Conservation (phyloP, 73 alveolate genomes). For the Paraurostyla sp. region DNA sequence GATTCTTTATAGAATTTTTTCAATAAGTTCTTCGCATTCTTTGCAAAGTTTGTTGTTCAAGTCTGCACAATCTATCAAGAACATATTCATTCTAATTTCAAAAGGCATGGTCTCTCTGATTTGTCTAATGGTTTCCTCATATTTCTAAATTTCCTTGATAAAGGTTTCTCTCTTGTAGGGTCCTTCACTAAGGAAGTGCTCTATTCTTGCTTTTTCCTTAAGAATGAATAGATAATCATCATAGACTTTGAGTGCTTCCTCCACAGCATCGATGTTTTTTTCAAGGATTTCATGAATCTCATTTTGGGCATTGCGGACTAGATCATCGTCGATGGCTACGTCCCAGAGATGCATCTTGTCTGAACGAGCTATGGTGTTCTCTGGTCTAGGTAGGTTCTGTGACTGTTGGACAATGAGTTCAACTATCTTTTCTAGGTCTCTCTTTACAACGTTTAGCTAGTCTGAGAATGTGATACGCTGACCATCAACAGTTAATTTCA, state of each 20-base stretch:
- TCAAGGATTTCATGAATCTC: constrained; percentile 84
- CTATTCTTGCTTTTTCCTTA: constrained; percentile 85
- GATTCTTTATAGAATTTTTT: constrained; percentile 65
- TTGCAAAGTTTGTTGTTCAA: constrained; percentile 78
- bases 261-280: constrained; percentile 81
- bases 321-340: constrained; percentile 91
- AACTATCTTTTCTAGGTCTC: constrained; percentile 77
- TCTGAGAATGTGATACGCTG: constrained; percentile 86
- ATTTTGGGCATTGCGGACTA: constrained; percentile 73
- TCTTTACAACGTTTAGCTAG: constrained; percentile 71
- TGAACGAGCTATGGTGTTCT: constrained; percentile 87
- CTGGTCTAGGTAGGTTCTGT: constrained; percentile 91
- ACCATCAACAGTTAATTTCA: constrained; percentile 79
- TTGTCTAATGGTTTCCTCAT: constrained; percentile 72
- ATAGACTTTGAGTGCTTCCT: constrained; percentile 80
- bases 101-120: constrained; percentile 85
- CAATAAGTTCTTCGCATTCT: constrained; percentile 83
- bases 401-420: constrained; percentile 81
- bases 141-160: constrained; percentile 73
- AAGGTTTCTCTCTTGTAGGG: constrained; percentile 80
- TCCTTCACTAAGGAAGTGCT: constrained; percentile 72
- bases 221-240: constrained; percentile 85
- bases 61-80: constrained; percentile 88
- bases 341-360: constrained; percentile 91
- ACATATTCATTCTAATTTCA: constrained; percentile 89